Conservation (phyloP, 441 rosid species). For the Brassica hybrid region DNA sequence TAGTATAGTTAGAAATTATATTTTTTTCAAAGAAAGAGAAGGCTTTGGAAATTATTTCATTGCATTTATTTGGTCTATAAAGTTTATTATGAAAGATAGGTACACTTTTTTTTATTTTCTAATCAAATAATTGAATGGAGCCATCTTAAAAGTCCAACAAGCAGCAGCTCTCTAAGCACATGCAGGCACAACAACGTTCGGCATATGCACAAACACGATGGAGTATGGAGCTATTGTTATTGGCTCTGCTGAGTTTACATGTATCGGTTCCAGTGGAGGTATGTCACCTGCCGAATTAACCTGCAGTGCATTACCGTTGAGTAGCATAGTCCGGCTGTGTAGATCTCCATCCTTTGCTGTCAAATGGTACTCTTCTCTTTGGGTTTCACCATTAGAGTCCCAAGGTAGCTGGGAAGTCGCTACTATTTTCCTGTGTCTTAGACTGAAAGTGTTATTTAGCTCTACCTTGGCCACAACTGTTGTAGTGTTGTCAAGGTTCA, state of each 20-base stretch:
- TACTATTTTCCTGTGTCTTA: conserved; percentile 39
- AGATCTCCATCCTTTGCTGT: conserved; percentile 76
- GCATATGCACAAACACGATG: conserved; percentile 77
- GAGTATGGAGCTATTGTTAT: conserved; percentile 71
- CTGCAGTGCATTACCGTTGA: conserved; percentile 67
- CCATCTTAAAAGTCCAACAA: conserved; percentile 40
- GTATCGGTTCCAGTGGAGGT: conserved; percentile 64
- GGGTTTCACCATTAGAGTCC: conserved; percentile 38
- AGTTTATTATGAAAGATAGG: conserved; percentile 3
- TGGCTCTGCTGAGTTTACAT: conserved; percentile 55
- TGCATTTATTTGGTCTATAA: conserved; percentile 7
- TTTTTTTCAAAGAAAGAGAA: not conserved
- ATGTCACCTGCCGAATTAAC: conserved; percentile 71
- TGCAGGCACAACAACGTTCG: conserved; percentile 58
- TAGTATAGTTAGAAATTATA: not conserved
- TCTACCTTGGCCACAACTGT: conserved; percentile 52
- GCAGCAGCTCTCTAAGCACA: conserved; percentile 48
- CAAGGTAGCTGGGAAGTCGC: conserved; percentile 30
- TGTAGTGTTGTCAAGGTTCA: conserved; percentile 74
- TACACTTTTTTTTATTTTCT: conserved; percentile 32
- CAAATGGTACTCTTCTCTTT: conserved; percentile 88
- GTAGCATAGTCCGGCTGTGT: conserved; percentile 83
- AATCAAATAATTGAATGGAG: conserved; percentile 40
- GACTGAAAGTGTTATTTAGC: conserved; percentile 45
- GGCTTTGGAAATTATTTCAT: conserved; percentile 17